Base-by-base conservation (phyloP, 345 rosid species). In the Populus ilicifolia region DNA sequence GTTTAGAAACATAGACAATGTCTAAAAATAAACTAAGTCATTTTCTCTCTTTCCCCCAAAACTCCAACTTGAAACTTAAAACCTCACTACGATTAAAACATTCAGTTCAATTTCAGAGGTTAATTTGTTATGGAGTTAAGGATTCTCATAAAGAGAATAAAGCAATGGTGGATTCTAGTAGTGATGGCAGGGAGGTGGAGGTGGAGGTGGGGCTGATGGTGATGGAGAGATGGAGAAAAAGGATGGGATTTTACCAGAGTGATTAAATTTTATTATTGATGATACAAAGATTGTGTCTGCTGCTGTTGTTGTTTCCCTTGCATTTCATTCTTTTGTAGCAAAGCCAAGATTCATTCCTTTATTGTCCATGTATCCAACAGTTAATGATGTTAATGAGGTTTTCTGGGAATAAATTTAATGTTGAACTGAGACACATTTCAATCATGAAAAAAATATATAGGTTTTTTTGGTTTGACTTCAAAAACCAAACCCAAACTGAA, bases 261-360 rank as follows among this genome's bases (percentile, higher is more conserved):
- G 97, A 95, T 50, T 92, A 44, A 87, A 89, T 62, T 69, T 96
- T 50, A 88, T 88, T 52, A 29, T 91, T 10, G 96, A 92, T 74
- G 98, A 96, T 70, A 97, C 90, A 5, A 90, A 88, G 83, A 92
- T 97, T 13, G 97, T 96, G 73, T 64, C 91, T 56, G 88, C 88
- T 39, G 97, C 96, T 1, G 44, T 96, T 20, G 88, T 89, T 35
- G 86, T 96, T 23, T 91, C 96, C 23, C 74, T 92, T 29, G 99
- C 98, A 16, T 96, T 96, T 82, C 82, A 96, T 81, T 74, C 89
- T 67, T 91, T 96, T 69, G 85, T 93, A 65, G 98, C 97, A 14
- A 98, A 96, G 89, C 97, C 97, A 2, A 89, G 98, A 85, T 96
- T 82, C 80, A 96, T 96, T 81, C 98, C 99, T 83, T 93, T 95